Percentiles rank a stretch among this genome's conserved stretches.
Conservation (phyloP, 495 filamentous ascomycete genomes). For the Podospora conica region DNA sequence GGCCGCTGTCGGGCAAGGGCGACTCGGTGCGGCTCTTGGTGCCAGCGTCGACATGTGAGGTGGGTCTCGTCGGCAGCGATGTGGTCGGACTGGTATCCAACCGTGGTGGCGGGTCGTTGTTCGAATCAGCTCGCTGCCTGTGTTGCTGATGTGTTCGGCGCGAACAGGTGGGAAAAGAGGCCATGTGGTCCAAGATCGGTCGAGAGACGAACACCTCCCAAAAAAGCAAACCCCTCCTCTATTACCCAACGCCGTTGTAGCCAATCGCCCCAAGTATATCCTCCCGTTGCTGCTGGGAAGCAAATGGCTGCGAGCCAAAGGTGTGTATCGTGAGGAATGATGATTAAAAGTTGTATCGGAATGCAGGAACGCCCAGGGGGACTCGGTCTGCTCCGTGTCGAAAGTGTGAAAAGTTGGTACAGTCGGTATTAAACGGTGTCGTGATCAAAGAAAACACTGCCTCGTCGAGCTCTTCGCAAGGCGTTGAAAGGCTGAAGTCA, state of each 20-base stretch:
- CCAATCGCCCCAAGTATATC: constrained; percentile 17
- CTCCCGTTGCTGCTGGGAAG: constrained; percentile 33
- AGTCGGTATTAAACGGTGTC: constrained; percentile 28
- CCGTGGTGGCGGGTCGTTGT: constrained; percentile 10
- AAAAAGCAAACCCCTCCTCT: constrained; percentile 24
- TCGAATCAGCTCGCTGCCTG: constrained; percentile 15
- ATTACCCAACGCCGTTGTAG: constrained; percentile 34
- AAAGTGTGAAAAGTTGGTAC: constrained; percentile 16
- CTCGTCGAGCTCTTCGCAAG: constrained; percentile 1
- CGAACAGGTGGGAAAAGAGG: constrained; percentile 11
- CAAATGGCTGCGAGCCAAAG: constrained; percentile 36
- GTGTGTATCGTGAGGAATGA: constrained; percentile 33
- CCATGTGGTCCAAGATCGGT: constrained; percentile 4
- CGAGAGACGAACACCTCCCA: constrained; percentile 18
- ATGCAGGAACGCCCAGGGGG: constrained; percentile 17
- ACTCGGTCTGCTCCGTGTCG: not conserved
- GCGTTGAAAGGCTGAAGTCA: not conserved
- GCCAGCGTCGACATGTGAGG: constrained; percentile 12
- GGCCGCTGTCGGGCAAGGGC: not conserved
- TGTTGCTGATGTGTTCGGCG: constrained; percentile 15
- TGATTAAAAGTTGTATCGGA: constrained; percentile 41
- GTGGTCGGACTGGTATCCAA: not conserved
- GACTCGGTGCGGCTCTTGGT: not conserved
- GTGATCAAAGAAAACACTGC: constrained; percentile 8
- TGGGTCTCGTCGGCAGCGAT: constrained; percentile 12